Evolutionary conservation across 139 green algal species (phyloP).

Genomic region (Penium margaritaceum): DNA sequence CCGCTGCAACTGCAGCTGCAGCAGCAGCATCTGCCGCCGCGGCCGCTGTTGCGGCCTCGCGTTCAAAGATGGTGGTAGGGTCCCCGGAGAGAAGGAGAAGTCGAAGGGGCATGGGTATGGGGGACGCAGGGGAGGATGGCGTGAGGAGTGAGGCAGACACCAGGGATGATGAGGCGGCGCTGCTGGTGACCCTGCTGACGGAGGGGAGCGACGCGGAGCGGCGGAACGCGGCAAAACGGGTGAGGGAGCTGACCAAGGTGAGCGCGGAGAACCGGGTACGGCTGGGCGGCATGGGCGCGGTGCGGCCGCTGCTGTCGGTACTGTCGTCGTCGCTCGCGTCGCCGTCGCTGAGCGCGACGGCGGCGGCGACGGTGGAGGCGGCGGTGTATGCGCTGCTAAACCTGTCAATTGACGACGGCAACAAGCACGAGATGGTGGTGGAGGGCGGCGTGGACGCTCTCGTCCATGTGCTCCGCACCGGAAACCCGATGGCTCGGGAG

Average conservation of each 20-base stretch:
- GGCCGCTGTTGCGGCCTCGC: too few species aligned
- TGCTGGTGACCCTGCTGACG: too few species aligned
- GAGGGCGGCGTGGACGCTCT: conserved; percentile 14
- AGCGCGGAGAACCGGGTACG: conserved; percentile 26
- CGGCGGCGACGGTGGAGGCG: conserved; percentile 3
- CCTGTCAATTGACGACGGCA: conserved; percentile 35
- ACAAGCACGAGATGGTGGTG: conserved; percentile 22
- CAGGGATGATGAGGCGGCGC: too few species aligned
- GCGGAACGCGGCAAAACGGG: conserved; percentile 12
- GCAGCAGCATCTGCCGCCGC: too few species aligned
- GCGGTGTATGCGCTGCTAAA: conserved; percentile 32
- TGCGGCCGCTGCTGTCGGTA: conserved; percentile 11
- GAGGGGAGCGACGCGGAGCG: too few species aligned
- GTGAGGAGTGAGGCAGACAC: too few species aligned
- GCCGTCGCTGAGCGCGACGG: background rate
- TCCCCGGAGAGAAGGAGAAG: too few species aligned
- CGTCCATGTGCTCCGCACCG: conserved; percentile 13
- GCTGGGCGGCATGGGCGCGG: background rate
- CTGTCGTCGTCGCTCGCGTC: conserved; percentile 10
- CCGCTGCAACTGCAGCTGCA: too few species aligned
- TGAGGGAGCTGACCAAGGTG: conserved; percentile 24
- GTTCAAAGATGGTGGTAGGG: too few species aligned
- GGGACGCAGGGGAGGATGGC: too few species aligned
- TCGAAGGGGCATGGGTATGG: too few species aligned
- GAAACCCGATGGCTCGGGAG: conserved; percentile 5